Evolutionary conservation across 345 rosid species (phyloP).

Genomic region (Corchorus olitorius): DNA sequence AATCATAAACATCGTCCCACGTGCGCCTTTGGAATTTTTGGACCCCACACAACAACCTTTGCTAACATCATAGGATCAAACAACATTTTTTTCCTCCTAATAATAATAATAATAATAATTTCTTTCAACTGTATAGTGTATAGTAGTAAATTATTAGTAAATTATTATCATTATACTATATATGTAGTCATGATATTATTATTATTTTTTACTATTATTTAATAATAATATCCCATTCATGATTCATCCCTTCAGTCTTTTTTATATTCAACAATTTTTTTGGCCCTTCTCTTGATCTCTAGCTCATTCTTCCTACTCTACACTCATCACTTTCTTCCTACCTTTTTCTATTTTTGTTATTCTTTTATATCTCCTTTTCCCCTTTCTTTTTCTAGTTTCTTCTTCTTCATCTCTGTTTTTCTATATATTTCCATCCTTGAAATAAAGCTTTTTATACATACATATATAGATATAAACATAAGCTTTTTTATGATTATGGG

Average conservation of each 20-base stretch:
- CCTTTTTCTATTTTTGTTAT: neutral
- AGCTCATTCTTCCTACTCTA: slow-evolving; percentile 7
- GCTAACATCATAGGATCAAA: slow-evolving; percentile 15
- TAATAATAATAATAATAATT: no score
- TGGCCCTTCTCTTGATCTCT: slow-evolving; percentile 25
- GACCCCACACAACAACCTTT: slow-evolving; percentile 37
- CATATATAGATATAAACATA: neutral
- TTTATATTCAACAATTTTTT: slow-evolving; percentile 10
- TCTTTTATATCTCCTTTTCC: neutral
- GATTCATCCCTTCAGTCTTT: neutral
- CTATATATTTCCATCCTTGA: neutral
- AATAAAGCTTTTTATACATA: neutral
- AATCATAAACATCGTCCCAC: slow-evolving; percentile 11
- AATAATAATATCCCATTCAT: neutral
- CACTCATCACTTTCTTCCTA: neutral
- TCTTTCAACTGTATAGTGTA: no score
- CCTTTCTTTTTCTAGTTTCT: neutral
- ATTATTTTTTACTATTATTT: neutral
- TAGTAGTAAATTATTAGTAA: no score
- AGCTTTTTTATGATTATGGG: neutral
- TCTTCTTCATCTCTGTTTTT: slow-evolving; percentile 7
- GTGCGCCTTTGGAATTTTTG: slow-evolving; percentile 39
- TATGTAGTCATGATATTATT: no score
- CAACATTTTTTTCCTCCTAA: neutral
- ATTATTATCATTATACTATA: neutral